Evolutionary conservation across 129 eudicot genomes (phyloP).

Genomic region (Erigeron canadensis): DNA sequence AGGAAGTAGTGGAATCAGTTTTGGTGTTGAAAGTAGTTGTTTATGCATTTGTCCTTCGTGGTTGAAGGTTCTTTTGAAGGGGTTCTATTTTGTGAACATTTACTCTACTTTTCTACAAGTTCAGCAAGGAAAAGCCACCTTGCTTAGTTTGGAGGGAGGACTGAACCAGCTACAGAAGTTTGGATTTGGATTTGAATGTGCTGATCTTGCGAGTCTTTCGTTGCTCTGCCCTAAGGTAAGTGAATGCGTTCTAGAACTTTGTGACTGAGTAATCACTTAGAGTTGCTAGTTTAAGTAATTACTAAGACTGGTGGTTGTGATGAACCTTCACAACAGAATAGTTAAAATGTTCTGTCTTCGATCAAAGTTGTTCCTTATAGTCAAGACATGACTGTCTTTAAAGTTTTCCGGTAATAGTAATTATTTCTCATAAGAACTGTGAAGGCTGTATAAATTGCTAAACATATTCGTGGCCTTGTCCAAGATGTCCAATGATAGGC

Average conservation of each 20-base stretch:
- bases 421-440: background rate
- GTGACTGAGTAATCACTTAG: background rate
- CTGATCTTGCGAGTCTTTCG: slow-evolving; percentile 64
- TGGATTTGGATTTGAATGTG: slow-evolving; percentile 46
- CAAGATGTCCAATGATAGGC: background rate
- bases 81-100: slow-evolving; percentile 57
- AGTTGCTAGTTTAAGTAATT: slow-evolving; percentile 6
- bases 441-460: background rate
- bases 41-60: slow-evolving; percentile 70
- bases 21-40: slow-evolving; percentile 23
- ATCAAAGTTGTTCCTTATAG: background rate
- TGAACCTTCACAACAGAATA: background rate
- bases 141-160: slow-evolving; percentile 36
- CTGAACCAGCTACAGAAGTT: slow-evolving; percentile 47
- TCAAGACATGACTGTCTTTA: background rate
- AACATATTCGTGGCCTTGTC: background rate
- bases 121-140: slow-evolving; percentile 41
- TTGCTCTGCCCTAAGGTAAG: slow-evolving; percentile 65
- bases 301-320: too few species aligned
- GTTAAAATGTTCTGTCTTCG: background rate
- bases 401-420: background rate
- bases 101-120: slow-evolving; percentile 52
- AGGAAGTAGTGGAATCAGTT: slow-evolving; percentile 17
- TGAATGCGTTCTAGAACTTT: background rate
- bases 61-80: slow-evolving; percentile 61